Evolutionary conservation across 768 basidiomycete species (phyloP).

Genomic region (Trametes coccinea): DNA sequence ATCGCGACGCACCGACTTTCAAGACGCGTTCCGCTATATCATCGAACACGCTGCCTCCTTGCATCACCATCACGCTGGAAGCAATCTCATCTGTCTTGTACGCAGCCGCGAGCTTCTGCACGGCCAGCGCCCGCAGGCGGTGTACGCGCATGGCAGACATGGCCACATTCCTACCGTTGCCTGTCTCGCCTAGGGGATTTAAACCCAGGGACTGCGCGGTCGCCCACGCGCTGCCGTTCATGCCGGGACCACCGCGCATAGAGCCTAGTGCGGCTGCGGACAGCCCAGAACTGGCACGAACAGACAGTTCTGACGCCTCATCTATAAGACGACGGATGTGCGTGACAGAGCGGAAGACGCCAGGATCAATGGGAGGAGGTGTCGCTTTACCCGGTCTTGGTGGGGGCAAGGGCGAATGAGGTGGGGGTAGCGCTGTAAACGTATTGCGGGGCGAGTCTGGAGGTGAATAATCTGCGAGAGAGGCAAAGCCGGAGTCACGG

Average conservation of each 20-base stretch:
- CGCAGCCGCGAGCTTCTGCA: slow-evolving; percentile 83
- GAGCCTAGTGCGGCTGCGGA: slow-evolving; percentile 73
- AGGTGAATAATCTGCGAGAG: slow-evolving; percentile 42
- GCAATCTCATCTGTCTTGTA: slow-evolving; percentile 90
- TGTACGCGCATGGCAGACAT: slow-evolving; percentile 89
- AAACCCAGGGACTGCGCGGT: slow-evolving; percentile 64
- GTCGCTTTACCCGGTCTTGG: slow-evolving; percentile 66
- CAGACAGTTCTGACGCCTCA: slow-evolving; percentile 85
- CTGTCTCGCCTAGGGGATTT: slow-evolving; percentile 54
- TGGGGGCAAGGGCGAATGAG: slow-evolving; percentile 51
- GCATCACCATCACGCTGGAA: slow-evolving; percentile 93
- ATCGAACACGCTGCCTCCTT: slow-evolving; percentile 89
- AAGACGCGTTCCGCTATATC: slow-evolving; percentile 89
- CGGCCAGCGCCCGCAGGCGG: slow-evolving; percentile 75
- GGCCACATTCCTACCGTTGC: slow-evolving; percentile 68
- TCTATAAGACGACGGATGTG: slow-evolving; percentile 82
- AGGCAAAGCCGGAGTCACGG: slow-evolving; percentile 48
- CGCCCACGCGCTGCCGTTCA: slow-evolving; percentile 57
- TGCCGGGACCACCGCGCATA: slow-evolving; percentile 47
- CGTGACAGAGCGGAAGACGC: slow-evolving; percentile 76
- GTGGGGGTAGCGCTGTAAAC: slow-evolving; percentile 32
- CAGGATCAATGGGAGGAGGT: slow-evolving; percentile 88
- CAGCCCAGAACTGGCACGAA: slow-evolving; percentile 84
- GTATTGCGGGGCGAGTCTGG: slow-evolving; percentile 33
- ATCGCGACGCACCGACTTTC: slow-evolving; percentile 51